Conservation (phyloP, 2,329 filamentous ascomycete genomes). For the Elsinoe ampelina region DNA sequence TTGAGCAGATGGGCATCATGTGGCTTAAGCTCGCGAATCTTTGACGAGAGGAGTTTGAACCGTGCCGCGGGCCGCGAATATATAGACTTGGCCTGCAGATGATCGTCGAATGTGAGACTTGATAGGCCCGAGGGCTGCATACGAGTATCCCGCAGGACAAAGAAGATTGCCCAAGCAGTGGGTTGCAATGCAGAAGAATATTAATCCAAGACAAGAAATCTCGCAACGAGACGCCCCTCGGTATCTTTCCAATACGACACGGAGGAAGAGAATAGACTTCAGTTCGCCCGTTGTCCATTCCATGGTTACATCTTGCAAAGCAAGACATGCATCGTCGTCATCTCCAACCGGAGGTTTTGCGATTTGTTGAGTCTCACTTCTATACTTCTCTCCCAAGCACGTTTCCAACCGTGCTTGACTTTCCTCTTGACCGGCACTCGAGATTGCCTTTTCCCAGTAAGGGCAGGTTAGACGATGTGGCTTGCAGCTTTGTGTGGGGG, state of each 20-base stretch:
- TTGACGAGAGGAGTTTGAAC: too few relatives aligned
- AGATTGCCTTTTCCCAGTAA: not conserved
- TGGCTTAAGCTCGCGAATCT: too few relatives aligned
- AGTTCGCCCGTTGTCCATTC: not conserved
- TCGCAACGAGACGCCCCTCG: not conserved
- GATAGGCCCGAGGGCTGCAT: too few relatives aligned
- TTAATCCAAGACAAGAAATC: too few relatives aligned
- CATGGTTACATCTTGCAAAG: not conserved
- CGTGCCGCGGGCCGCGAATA: too few relatives aligned
- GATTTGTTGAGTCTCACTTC: not conserved
- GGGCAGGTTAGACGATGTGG: not conserved
- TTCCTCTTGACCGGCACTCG: not conserved
- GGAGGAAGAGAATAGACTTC: not conserved
- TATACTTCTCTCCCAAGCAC: not conserved
- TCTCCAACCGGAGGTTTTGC: not conserved
- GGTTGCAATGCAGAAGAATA: too few relatives aligned
- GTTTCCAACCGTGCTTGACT: not conserved
- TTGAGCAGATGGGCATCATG: too few relatives aligned
- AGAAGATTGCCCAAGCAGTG: too few relatives aligned
- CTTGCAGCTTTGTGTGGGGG: not conserved
- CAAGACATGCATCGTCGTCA: not conserved
- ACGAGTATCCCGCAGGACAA: too few relatives aligned
- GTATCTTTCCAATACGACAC: not conserved
- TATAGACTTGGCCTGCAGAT: too few relatives aligned
- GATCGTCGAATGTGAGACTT: too few relatives aligned